Evolutionary conservation across 371 early-diverging fungal species (phyloP).

Genomic region (Mortierella sp.): DNA sequence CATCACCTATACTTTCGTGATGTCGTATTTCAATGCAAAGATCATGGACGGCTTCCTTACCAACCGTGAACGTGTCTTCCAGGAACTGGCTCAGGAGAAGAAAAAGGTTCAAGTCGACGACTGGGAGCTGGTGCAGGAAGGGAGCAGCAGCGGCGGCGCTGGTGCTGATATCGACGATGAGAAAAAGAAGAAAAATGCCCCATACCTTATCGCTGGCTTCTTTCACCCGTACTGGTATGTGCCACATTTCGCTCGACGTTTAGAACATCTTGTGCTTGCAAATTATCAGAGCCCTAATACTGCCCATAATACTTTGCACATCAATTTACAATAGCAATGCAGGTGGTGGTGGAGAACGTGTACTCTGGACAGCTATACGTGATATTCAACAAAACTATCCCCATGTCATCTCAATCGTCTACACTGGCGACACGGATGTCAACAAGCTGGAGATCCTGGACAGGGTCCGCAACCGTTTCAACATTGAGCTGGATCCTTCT

Average conservation of each 20-base stretch:
- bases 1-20: constrained; percentile 18
- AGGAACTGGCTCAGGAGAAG: constrained; percentile 14
- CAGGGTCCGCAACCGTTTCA: constrained; percentile 79
- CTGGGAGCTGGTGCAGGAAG: background rate
- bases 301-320: no score
- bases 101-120: background rate
- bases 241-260: no score
- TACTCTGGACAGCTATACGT: constrained; percentile 90
- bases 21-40: constrained; percentile 30
- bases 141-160: constrained; percentile 1
- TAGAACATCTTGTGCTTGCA: no score
- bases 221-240: constrained; percentile 90
- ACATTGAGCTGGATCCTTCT: constrained; percentile 69
- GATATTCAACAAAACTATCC: constrained; percentile 76
- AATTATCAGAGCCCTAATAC: no score
- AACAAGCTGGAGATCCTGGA: constrained; percentile 65
- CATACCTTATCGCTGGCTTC: constrained; percentile 71
- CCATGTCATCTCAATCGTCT: constrained; percentile 77
- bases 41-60: constrained; percentile 14
- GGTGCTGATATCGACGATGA: background rate
- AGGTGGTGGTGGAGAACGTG: constrained; percentile 97
- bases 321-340: constrained; percentile 80
- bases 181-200: constrained; percentile 14
- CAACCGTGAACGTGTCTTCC: constrained; percentile 27
- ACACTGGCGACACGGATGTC: constrained; percentile 77